Conservation (phyloP, 1,139 yeast species). For the Taphrina betulina region DNA sequence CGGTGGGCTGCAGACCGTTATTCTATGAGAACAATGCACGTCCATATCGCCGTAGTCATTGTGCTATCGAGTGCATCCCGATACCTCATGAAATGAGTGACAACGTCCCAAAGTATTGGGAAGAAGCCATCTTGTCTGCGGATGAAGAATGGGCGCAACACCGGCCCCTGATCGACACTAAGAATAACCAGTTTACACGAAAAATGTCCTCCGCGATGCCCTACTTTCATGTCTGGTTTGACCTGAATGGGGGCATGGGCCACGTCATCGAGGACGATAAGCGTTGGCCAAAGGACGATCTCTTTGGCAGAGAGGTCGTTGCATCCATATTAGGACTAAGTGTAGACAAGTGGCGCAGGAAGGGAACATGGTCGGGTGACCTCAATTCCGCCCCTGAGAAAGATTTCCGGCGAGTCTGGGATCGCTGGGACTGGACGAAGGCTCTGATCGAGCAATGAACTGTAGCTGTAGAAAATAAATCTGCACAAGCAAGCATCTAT, state of each 20-base stretch:
- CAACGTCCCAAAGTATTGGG: constrained; percentile 48
- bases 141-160: constrained; percentile 50
- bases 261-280: constrained; percentile 51
- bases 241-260: constrained; percentile 52
- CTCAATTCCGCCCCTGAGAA: constrained; percentile 39
- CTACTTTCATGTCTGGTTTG: constrained; percentile 54
- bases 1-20: constrained; percentile 46
- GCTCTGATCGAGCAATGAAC: constrained; percentile 12
- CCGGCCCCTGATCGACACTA: constrained; percentile 46
- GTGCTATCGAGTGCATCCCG: constrained; percentile 50
- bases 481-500: too few relatives aligned
- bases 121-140: constrained; percentile 47
- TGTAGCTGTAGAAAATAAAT: too few relatives aligned
- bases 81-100: constrained; percentile 44
- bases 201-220: constrained; percentile 53
- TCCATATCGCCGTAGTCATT: constrained; percentile 45
- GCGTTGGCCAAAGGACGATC: constrained; percentile 51
- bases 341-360: constrained; percentile 43
- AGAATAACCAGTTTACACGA: constrained; percentile 44
- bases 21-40: constrained; percentile 51
- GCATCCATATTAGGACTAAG: constrained; percentile 51
- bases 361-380: constrained; percentile 43
- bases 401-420: constrained; percentile 41
- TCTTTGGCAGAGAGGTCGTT: constrained; percentile 50
- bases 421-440: constrained; percentile 44